Conservation (phyloP, 2,329 filamentous ascomycete species). For the Monosporascus sp. region DNA sequence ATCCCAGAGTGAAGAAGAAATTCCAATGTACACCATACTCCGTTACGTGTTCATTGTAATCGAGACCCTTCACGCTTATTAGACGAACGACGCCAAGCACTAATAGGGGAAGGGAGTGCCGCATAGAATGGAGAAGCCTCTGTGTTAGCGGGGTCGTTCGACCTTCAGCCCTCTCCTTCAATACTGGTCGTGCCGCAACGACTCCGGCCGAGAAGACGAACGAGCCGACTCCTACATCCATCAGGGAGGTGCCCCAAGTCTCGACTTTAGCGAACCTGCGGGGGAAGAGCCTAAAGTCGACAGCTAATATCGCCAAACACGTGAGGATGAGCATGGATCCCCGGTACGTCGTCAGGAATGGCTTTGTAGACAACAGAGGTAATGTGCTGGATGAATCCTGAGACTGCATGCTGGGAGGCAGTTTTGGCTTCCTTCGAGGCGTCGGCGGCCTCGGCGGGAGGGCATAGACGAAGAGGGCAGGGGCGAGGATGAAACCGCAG, state of each 20-base stretch:
- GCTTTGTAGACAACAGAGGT: conserved; percentile 68
- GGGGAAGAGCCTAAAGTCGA: conserved; percentile 91
- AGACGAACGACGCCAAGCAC: conserved; percentile 75
- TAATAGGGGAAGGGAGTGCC: conserved; percentile 79
- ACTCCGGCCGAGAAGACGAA: conserved; percentile 94
- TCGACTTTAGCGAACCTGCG: conserved; percentile 95
- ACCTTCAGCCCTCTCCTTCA: conserved; percentile 61
- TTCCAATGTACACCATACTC: conserved; percentile 99
- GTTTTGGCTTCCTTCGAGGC: conserved; percentile 43
- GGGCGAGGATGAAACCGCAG: conserved; percentile 66
- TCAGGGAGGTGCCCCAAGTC: conserved; percentile 98
- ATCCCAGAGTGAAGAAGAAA: conserved; percentile 93
- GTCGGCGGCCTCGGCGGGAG: conserved; percentile 39
- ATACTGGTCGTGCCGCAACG: conserved; percentile 75
- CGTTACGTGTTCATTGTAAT: conserved; percentile 95
- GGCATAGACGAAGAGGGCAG: conserved; percentile 58
- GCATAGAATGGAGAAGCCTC: conserved; percentile 61
- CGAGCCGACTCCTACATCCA: conserved; percentile 95
- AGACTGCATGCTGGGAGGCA: conserved; percentile 37
- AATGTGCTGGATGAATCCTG: conserved; percentile 27
- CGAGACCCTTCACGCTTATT: conserved; percentile 84
- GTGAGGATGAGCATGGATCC: conserved; percentile 89
- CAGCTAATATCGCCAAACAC: conserved; percentile 87
- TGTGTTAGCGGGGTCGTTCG: conserved; percentile 42
- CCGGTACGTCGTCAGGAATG: conserved; percentile 88